Percentiles rank a stretch among this genome's conserved stretches.
These are phyloP conservation scores for Fragosphaeria purpurea DNA, from an alignment of 2,329 filamentous ascomycete species.

Conservation along the genomic window DNA sequence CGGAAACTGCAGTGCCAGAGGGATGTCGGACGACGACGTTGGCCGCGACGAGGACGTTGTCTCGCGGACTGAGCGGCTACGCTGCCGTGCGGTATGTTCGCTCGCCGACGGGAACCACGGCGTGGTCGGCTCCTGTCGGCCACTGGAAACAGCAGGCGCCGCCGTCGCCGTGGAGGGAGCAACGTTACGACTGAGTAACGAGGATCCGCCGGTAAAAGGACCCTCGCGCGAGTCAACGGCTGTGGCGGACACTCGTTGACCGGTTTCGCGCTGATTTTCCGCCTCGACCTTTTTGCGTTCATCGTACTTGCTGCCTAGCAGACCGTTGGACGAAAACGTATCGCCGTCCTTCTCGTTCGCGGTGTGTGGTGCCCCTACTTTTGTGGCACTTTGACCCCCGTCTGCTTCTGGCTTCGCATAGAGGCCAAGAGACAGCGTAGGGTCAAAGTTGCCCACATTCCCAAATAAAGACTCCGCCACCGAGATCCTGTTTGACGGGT, in stretches of 20 bases:
- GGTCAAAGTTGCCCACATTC: slow-evolving; percentile 58
- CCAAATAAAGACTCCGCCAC: slow-evolving; percentile 40
- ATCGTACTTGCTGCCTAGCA: slow-evolving; percentile 41
- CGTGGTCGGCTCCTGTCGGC: slow-evolving; percentile 1
- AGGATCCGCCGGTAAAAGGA: no score
- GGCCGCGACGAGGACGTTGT: slow-evolving; percentile 3
- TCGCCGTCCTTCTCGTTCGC: background rate
- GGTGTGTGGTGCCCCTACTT: background rate
- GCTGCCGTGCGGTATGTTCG: slow-evolving; percentile 18
- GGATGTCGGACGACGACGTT: slow-evolving; percentile 9
- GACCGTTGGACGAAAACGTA: slow-evolving; percentile 40
- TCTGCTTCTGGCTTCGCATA: slow-evolving; percentile 37
- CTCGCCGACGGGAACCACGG: slow-evolving; percentile 31
- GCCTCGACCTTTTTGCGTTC: slow-evolving; percentile 32
- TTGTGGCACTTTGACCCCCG: slow-evolving; percentile 17
- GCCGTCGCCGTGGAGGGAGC: background rate
- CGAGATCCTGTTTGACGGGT: slow-evolving; percentile 27
- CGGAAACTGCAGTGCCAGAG: slow-evolving; percentile 7
- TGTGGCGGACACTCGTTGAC: background rate
- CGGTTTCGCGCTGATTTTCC: slow-evolving; percentile 1
- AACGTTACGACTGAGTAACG: background rate
- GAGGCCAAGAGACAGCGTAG: slow-evolving; percentile 53
- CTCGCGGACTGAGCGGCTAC: slow-evolving; percentile 5
- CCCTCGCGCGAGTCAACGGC: background rate
- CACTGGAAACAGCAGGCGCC: background rate